These are phyloP conservation scores for Eustoma russellianum DNA, from an alignment of 257 asterid genomes.

Conservation along the genomic window DNA sequence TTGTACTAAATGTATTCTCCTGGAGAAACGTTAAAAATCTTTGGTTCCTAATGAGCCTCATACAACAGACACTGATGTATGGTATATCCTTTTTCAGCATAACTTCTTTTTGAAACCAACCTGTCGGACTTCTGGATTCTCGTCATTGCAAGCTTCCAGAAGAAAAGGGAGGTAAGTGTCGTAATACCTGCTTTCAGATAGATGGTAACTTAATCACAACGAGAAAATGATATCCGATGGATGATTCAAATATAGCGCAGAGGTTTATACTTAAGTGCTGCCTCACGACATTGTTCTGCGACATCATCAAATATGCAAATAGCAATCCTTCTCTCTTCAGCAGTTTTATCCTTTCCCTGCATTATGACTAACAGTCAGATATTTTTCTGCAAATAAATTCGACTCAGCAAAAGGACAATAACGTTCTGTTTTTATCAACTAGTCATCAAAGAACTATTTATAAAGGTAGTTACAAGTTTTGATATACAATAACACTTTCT, in stretches of 20 bases:
- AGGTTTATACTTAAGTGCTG: constrained; percentile 62
- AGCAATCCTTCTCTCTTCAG: constrained; percentile 97
- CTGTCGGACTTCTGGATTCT: constrained; percentile 90
- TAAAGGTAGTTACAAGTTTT: no score
- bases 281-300: constrained; percentile 92
- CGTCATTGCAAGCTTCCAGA: constrained; percentile 96
- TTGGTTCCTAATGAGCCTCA: background rate
- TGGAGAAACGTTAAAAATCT: background rate
- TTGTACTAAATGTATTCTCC: background rate
- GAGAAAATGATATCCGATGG: constrained; percentile 4
- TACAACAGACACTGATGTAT: no score
- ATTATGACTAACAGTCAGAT: background rate
- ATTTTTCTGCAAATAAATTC: no score
- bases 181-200: constrained; percentile 53
- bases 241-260: constrained; percentile 3
- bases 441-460: no score
- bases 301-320: constrained; percentile 98
- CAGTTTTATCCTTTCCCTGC: constrained; percentile 93
- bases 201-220: constrained; percentile 5
- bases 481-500: no score
- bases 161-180: constrained; percentile 90
- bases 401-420: no score
- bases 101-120: constrained; percentile 23
- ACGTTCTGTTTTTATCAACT: no score
- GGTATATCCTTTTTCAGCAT: background rate